Evolutionary conservation across 768 basidiomycete genomes (phyloP).

Genomic region (Gloeophyllum trabeum): DNA sequence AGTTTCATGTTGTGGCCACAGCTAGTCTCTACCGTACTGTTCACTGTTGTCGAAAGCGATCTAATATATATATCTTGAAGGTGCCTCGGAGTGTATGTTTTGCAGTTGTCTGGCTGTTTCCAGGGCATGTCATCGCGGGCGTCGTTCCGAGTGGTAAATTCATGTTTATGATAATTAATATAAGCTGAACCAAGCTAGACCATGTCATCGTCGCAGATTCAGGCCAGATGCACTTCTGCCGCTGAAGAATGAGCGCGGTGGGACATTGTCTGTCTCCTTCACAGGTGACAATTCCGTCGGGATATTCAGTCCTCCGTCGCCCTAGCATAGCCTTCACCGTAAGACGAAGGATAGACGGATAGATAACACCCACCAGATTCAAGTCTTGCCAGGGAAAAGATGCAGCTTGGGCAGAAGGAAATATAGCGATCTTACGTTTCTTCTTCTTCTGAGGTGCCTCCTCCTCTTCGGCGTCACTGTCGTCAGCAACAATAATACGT

Average conservation of each 20-base stretch:
- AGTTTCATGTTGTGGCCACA: constrained; percentile 86
- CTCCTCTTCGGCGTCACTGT: constrained; percentile 15
- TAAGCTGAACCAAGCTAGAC: no score
- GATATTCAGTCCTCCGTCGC: constrained; percentile 40
- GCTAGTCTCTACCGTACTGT: background rate
- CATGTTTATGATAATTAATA: no score
- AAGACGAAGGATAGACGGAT: background rate
- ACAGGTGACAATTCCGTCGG: constrained; percentile 60
- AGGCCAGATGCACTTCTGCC: no score
- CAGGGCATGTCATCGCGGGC: no score
- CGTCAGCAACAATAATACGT: background rate
- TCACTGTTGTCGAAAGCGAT: background rate
- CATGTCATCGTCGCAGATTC: no score
- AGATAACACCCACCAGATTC: background rate
- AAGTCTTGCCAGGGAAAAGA: constrained; percentile 35
- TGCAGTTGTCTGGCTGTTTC: constrained; percentile 15
- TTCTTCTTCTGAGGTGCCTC: constrained; percentile 40
- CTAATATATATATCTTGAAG: no score
- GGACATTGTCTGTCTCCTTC: constrained; percentile 44
- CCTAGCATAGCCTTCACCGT: constrained; percentile 7
- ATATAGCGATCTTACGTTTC: constrained; percentile 61
- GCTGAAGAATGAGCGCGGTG: no score
- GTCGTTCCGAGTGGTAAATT: no score
- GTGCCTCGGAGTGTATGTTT: no score
- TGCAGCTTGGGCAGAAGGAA: constrained; percentile 27